phyloP scores from a whole-genome alignment of 257 asterid genomes.

The Ehretia macrophylla region DNA sequence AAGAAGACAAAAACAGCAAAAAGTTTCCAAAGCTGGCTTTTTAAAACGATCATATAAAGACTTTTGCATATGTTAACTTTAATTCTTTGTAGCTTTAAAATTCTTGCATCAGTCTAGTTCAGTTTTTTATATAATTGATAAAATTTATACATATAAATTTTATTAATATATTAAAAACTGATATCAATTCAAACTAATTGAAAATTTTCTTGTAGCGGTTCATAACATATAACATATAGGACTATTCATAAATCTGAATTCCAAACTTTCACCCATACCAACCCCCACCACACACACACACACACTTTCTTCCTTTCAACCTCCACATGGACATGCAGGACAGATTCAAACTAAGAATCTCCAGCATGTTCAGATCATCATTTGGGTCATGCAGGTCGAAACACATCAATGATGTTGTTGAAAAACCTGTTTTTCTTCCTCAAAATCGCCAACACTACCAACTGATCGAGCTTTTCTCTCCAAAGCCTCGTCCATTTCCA shows the following conservation, averaged over 20 bases:
- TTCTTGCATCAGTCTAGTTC: too few relatives aligned
- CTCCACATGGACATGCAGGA: constrained; percentile 26
- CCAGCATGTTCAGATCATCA: constrained; percentile 43
- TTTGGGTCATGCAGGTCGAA: constrained; percentile 46
- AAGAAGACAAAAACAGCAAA: constrained; percentile 12
- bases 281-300: neutral
- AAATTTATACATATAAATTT: too few relatives aligned
- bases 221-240: neutral
- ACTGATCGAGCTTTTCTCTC: constrained; percentile 31
- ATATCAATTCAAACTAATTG: too few relatives aligned
- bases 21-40: neutral
- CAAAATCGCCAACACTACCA: constrained; percentile 12
- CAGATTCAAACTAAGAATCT: constrained; percentile 31
- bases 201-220: too few relatives aligned
- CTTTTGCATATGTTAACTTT: too few relatives aligned
- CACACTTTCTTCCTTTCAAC: neutral
- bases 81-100: too few relatives aligned
- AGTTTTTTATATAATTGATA: too few relatives aligned
- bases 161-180: too few relatives aligned
- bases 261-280: neutral
- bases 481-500: constrained; percentile 22
- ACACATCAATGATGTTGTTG: constrained; percentile 26
- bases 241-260: neutral
- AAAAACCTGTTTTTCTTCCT: constrained; percentile 7
- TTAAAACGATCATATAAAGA: neutral